phyloP scores from a whole-genome alignment of 805 yeast genomes.

The Metschnikowia arizonensis region DNA sequence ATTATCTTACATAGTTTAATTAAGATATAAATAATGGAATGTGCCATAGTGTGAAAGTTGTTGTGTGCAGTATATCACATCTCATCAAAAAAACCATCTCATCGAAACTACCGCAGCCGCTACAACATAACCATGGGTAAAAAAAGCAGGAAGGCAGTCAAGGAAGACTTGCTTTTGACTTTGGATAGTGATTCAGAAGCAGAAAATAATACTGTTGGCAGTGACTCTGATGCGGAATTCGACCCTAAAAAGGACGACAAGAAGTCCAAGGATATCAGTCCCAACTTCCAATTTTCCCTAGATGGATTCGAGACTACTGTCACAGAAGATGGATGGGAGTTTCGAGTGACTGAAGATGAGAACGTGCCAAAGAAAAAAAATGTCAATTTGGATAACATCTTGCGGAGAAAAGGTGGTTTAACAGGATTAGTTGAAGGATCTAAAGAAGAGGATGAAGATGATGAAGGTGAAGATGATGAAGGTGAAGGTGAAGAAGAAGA shows the following conservation, averaged over 20 bases:
- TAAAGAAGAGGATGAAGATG: constrained; percentile 11
- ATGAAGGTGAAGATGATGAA: constrained; percentile 8
- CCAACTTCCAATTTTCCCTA: constrained; percentile 65
- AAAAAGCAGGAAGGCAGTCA: constrained; percentile 12
- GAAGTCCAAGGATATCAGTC: constrained; percentile 51
- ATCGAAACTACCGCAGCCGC: not conserved
- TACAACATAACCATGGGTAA: constrained; percentile 13
- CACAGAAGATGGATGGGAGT: constrained; percentile 80
- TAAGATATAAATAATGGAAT: not conserved
- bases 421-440: constrained; percentile 41
- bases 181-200: constrained; percentile 72
- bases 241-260: constrained; percentile 18
- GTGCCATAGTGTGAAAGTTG: too few relatives aligned
- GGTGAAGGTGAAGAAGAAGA: constrained; percentile 20
- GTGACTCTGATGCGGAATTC: constrained; percentile 24
- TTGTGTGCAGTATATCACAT: constrained; percentile 1
- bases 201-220: constrained; percentile 21
- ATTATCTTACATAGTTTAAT: not conserved
- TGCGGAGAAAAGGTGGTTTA: constrained; percentile 78
- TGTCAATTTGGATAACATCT: constrained; percentile 84
- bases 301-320: constrained; percentile 52
- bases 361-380: constrained; percentile 38
- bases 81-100: constrained; percentile 5
- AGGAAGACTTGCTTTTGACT: constrained; percentile 62
- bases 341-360: constrained; percentile 46